These are phyloP conservation scores for Penicillium nordicum DNA, from an alignment of 2,329 filamentous ascomycete species.

Conservation along the genomic window DNA sequence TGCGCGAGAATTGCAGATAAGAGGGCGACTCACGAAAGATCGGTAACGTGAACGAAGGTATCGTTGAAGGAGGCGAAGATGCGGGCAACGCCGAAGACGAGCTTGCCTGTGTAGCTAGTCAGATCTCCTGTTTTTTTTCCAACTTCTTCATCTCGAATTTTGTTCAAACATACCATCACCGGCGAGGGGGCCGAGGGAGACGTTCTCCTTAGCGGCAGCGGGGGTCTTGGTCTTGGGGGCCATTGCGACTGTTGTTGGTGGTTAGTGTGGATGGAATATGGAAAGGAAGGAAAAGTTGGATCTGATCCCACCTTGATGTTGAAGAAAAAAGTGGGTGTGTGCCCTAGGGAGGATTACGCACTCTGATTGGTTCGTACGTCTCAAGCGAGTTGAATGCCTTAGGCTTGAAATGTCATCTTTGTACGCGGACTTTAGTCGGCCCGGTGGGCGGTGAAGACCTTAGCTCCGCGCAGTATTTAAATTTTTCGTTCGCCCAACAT, in stretches of 20 bases:
- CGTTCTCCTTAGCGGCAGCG: slow-evolving; percentile 86
- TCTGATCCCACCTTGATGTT: slow-evolving; percentile 14
- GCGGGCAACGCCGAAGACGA: slow-evolving; percentile 96
- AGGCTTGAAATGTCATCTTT: background rate
- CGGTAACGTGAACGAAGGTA: slow-evolving; percentile 97
- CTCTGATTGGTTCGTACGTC: slow-evolving; percentile 30
- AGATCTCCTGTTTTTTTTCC: background rate
- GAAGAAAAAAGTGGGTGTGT: slow-evolving; percentile 36
- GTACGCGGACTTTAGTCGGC: slow-evolving; percentile 24
- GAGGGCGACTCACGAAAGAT: slow-evolving; percentile 72
- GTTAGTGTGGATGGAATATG: slow-evolving; percentile 44
- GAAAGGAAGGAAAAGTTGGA: slow-evolving; percentile 28
- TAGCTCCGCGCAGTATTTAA: slow-evolving; percentile 28
- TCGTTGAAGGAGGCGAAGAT: slow-evolving; percentile 97
- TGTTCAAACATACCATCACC: slow-evolving; percentile 70
- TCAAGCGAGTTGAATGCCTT: slow-evolving; percentile 31
- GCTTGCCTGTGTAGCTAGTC: slow-evolving; percentile 63
- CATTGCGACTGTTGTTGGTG: slow-evolving; percentile 64
- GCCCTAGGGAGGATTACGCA: slow-evolving; percentile 30
- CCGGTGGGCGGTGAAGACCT: slow-evolving; percentile 27
- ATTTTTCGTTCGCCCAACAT: slow-evolving; percentile 14
- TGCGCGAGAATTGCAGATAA: background rate
- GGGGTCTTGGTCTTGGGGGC: slow-evolving; percentile 75
- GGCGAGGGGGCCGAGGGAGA: slow-evolving; percentile 94
- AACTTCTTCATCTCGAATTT: background rate